These are phyloP conservation scores for Colletotrichum simmondsii DNA, from an alignment of 2,329 filamentous ascomycete genomes.

Conservation along the genomic window DNA sequence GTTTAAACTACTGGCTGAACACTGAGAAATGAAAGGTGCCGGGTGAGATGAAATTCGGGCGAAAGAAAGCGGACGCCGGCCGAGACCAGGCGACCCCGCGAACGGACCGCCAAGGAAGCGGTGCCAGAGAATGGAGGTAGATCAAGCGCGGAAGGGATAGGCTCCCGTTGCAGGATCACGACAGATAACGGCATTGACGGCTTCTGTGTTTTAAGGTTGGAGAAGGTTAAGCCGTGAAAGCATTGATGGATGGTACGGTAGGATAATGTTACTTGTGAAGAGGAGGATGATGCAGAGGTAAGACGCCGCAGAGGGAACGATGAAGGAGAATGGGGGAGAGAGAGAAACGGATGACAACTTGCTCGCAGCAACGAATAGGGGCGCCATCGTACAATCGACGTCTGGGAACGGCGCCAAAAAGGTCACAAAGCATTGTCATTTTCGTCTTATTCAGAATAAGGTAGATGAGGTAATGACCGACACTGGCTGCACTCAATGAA, in stretches of 20 bases:
- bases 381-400: not conserved
- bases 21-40: not conserved
- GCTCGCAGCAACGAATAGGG: not conserved
- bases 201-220: constrained; percentile 6
- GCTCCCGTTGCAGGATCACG: constrained; percentile 39
- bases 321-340: not conserved
- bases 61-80: constrained; percentile 11
- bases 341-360: not conserved
- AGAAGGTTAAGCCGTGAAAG: constrained; percentile 2
- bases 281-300: not conserved
- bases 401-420: not conserved
- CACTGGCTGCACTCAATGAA: constrained; percentile 6
- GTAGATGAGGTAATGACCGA: not conserved
- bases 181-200: constrained; percentile 36
- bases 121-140: constrained; percentile 10
- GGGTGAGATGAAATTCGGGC: not conserved
- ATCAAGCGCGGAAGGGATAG: constrained; percentile 36
- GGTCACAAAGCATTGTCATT: not conserved
- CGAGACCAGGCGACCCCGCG: constrained; percentile 16
- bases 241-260: not conserved
- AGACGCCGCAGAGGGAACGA: not conserved
- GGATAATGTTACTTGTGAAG: not conserved
- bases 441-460: not conserved
- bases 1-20: not conserved
- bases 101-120: constrained; percentile 18